These are phyloP conservation scores for Sporopachydermia lactativora DNA, from an alignment of 805 yeast species.

Conservation along the genomic window DNA sequence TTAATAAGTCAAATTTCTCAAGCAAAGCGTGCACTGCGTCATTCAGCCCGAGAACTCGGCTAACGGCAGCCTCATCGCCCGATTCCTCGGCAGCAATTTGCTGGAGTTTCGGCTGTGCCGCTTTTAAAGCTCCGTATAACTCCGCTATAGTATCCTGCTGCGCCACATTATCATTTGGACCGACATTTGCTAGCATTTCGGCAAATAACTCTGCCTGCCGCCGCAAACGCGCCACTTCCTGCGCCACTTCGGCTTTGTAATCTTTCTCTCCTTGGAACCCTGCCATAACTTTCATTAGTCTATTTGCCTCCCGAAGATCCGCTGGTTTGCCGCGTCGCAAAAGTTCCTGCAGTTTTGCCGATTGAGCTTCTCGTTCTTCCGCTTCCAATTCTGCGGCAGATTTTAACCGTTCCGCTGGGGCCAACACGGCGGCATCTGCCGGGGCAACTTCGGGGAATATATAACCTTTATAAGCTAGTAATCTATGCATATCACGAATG, in stretches of 20 bases:
- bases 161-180: conserved; percentile 21
- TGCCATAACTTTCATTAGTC: conserved; percentile 94
- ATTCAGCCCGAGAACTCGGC: conserved; percentile 51
- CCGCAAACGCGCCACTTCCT: conserved; percentile 70
- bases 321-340: conserved; percentile 92
- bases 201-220: conserved; percentile 77
- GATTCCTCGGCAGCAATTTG: conserved; percentile 73
- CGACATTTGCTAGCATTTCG: conserved; percentile 54
- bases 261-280: conserved; percentile 86
- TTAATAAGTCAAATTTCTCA: conserved; percentile 50
- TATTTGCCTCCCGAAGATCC: conserved; percentile 92
- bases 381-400: conserved; percentile 81
- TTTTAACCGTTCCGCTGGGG: conserved; percentile 76
- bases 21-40: conserved; percentile 62
- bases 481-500: conserved; percentile 90
- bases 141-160: conserved; percentile 66
- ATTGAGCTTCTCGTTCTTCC: conserved; percentile 86
- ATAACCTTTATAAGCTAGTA: conserved; percentile 82
- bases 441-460: conserved; percentile 81
- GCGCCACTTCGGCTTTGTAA: conserved; percentile 65
- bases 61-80: conserved; percentile 49
- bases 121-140: conserved; percentile 61
- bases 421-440: conserved; percentile 87
- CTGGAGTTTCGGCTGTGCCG: conserved; percentile 76
- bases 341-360: conserved; percentile 90